Evolutionary conservation across 2,329 filamentous ascomycete species (phyloP).

Genomic region (Trichoderma sp.): DNA sequence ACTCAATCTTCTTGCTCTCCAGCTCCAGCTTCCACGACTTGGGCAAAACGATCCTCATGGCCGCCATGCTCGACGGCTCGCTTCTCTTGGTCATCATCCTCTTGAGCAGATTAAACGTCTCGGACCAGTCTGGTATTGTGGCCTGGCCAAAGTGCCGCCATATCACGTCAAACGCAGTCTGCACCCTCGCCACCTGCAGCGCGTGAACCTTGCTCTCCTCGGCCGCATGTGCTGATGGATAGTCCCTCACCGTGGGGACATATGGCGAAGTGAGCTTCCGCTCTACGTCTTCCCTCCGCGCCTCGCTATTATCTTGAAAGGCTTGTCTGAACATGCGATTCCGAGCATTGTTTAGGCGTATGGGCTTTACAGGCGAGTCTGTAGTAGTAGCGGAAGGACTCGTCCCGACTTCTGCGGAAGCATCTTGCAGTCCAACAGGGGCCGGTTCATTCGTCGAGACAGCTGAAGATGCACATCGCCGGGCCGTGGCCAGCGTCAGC

Average conservation of each 20-base stretch:
- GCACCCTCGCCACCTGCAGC: slow-evolving; percentile 32
- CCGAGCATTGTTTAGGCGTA: slow-evolving; percentile 23
- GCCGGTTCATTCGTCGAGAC: neutral
- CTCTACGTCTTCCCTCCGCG: slow-evolving; percentile 22
- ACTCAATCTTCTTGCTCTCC: slow-evolving; percentile 33
- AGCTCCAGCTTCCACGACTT: slow-evolving; percentile 35
- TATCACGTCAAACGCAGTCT: slow-evolving; percentile 37
- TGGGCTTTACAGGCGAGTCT: neutral
- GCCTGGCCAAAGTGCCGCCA: slow-evolving; percentile 30
- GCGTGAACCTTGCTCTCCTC: slow-evolving; percentile 25
- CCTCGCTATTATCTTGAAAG: slow-evolving; percentile 27
- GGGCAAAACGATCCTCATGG: slow-evolving; percentile 38
- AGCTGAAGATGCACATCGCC: neutral
- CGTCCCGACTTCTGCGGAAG: slow-evolving; percentile 17
- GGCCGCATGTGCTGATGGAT: slow-evolving; percentile 29
- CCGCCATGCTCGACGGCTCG: slow-evolving; percentile 35
- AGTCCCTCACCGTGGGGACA: slow-evolving; percentile 29
- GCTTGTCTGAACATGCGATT: slow-evolving; percentile 31
- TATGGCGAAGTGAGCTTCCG: slow-evolving; percentile 28
- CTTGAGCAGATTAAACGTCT: slow-evolving; percentile 39
- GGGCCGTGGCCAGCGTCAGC: neutral
- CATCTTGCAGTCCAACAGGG: neutral
- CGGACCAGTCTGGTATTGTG: slow-evolving; percentile 38
- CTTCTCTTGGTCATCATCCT: slow-evolving; percentile 35
- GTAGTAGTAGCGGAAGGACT: neutral